phyloP scores from a whole-genome alignment of 2,329 filamentous ascomycete species.

The Fusarium dimerum region DNA sequence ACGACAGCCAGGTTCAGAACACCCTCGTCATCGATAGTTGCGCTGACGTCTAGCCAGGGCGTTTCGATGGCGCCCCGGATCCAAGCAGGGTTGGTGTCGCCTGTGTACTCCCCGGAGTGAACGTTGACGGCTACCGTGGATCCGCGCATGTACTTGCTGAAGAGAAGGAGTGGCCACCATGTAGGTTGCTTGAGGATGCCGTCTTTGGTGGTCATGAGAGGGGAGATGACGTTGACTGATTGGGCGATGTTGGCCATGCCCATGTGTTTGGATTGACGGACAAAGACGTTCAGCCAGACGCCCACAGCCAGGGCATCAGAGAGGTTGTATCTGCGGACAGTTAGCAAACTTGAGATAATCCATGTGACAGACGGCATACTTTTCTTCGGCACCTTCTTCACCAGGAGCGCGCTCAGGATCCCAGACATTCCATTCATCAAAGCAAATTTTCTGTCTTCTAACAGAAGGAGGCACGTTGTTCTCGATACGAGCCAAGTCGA shows the following conservation, averaged over 20 bases:
- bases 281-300: constrained; percentile 75
- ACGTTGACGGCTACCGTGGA: constrained; percentile 68
- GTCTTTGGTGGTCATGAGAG: constrained; percentile 68
- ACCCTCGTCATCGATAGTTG: constrained; percentile 57
- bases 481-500: constrained; percentile 73
- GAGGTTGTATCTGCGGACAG: constrained; percentile 57
- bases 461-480: constrained; percentile 60
- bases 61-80: constrained; percentile 65
- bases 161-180: constrained; percentile 71
- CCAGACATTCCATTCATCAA: constrained; percentile 88
- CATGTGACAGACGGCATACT: constrained; percentile 14
- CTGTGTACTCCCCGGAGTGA: constrained; percentile 62
- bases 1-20: constrained; percentile 69
- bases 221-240: constrained; percentile 75
- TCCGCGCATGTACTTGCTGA: constrained; percentile 65
- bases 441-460: constrained; percentile 71
- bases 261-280: constrained; percentile 69
- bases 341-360: not conserved
- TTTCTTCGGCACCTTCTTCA: constrained; percentile 70
- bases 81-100: constrained; percentile 67
- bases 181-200: constrained; percentile 71
- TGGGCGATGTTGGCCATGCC: constrained; percentile 82
- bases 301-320: constrained; percentile 75
- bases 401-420: constrained; percentile 71
- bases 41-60: constrained; percentile 70